A percentile compares a stretch with the other conserved stretches of the same genome.
Conservation (phyloP, 2,329 filamentous ascomycete species). For the Purpureocillium lavendulum region DNA sequence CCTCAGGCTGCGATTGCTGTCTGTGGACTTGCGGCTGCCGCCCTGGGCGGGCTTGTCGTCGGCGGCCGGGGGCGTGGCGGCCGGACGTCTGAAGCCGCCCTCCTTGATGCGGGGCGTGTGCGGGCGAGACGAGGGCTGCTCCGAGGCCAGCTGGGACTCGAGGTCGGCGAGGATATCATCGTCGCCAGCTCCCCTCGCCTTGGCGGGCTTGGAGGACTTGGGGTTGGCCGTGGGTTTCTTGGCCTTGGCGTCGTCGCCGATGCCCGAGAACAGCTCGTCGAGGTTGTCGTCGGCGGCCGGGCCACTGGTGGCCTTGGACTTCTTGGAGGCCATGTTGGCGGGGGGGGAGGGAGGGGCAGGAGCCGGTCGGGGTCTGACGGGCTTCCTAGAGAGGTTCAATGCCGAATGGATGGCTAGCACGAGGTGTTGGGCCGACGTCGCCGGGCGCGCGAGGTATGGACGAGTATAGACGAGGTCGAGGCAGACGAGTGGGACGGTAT, state of each 20-base stretch:
- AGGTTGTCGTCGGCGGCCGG: constrained; percentile 50
- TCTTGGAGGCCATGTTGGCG: constrained; percentile 50
- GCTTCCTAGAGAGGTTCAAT: no score
- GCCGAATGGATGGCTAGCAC: no score
- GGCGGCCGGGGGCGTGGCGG: constrained; percentile 44
- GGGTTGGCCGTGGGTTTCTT: constrained; percentile 35
- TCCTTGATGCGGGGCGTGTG: constrained; percentile 71
- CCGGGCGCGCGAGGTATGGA: background rate
- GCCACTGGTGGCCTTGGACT: constrained; percentile 43
- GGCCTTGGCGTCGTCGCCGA: constrained; percentile 42
- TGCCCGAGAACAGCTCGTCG: constrained; percentile 56
- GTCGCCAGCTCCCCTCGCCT: constrained; percentile 40
- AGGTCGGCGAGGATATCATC: constrained; percentile 83
- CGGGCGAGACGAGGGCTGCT: constrained; percentile 65
- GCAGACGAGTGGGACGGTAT: constrained; percentile 1
- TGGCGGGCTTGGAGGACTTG: constrained; percentile 35
- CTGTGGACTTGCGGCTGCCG: constrained; percentile 60
- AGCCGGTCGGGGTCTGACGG: background rate
- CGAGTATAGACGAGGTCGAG: background rate
- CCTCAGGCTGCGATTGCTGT: constrained; percentile 65
- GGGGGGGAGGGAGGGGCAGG: background rate
- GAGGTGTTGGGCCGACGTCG: no score
- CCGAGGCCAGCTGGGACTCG: constrained; percentile 61
- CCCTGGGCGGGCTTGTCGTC: constrained; percentile 50
- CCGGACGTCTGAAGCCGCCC: constrained; percentile 32